A percentile compares a stretch with the other conserved stretches of the same genome.
These are phyloP conservation scores for Fusarium sp. DNA, from an alignment of 2,329 filamentous ascomycete genomes.

Conservation along the genomic window DNA sequence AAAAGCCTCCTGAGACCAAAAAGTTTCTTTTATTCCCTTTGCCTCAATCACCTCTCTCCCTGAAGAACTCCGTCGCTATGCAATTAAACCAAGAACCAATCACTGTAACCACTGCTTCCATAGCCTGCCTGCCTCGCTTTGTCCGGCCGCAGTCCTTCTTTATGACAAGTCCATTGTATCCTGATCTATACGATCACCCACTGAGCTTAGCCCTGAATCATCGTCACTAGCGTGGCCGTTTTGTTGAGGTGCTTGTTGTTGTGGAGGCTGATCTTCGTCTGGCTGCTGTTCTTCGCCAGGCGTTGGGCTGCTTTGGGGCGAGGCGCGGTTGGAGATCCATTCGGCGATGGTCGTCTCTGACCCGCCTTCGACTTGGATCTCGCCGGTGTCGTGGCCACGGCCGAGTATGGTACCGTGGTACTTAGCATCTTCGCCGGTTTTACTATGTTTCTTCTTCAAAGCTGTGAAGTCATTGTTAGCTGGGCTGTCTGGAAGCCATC, in stretches of 20 bases:
- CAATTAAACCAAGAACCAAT: slow-evolving; percentile 32
- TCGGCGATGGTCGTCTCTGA: slow-evolving; percentile 51
- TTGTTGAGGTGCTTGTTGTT: slow-evolving; percentile 30
- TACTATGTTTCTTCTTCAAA: slow-evolving; percentile 92
- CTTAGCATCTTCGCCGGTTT: slow-evolving; percentile 86
- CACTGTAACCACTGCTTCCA: neutral
- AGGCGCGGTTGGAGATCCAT: slow-evolving; percentile 51
- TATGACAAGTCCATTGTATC: slow-evolving; percentile 61
- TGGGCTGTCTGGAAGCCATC: neutral
- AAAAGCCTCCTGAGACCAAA: slow-evolving; percentile 12
- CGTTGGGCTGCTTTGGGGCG: slow-evolving; percentile 20
- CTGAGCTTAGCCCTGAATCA: slow-evolving; percentile 68
- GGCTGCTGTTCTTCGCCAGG: slow-evolving; percentile 18
- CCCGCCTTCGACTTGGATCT: slow-evolving; percentile 83
- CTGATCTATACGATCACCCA: slow-evolving; percentile 61
- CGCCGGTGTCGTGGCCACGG: slow-evolving; percentile 75
- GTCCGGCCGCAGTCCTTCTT: slow-evolving; percentile 12
- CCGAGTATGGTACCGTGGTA: slow-evolving; percentile 89
- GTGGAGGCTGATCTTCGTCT: slow-evolving; percentile 5
- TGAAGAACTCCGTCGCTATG: slow-evolving; percentile 48
- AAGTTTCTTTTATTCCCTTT: slow-evolving; percentile 20
- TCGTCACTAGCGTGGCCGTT: slow-evolving; percentile 48
- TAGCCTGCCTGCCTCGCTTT: neutral
- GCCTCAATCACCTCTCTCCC: slow-evolving; percentile 5
- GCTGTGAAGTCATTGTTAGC: slow-evolving; percentile 63